These are phyloP conservation scores for Oropetium thomaeum DNA, from an alignment of 176 grass and related monocot genomes.

Conservation along the genomic window DNA sequence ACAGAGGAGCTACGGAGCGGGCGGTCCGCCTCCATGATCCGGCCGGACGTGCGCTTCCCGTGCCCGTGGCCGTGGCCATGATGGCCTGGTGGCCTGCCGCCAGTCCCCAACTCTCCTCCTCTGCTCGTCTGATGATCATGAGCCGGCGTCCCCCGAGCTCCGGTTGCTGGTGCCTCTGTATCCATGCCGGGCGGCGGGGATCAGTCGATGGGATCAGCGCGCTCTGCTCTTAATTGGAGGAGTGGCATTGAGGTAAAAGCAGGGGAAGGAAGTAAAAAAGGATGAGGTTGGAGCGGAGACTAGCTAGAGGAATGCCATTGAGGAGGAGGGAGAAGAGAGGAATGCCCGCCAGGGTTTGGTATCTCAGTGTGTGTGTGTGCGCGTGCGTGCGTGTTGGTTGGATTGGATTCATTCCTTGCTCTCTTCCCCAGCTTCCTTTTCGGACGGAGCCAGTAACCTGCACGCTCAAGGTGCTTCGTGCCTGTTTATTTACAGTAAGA, in stretches of 20 bases:
- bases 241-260: conserved; percentile 9
- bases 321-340: neutral
- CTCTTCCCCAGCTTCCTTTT: conserved; percentile 30
- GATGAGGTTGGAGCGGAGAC: neutral
- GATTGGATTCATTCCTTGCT: conserved; percentile 41
- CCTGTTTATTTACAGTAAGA: conserved; percentile 11
- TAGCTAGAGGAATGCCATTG: neutral
- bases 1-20: neutral
- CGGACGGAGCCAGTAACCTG: neutral
- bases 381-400: no score
- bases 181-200: neutral
- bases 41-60: neutral
- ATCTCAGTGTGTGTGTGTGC: no score
- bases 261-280: neutral
- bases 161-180: no score
- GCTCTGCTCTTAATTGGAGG: neutral
- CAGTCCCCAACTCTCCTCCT: neutral
- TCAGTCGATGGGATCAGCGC: neutral
- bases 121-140: neutral
- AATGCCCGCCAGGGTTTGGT: conserved; percentile 50
- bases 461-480: conserved; percentile 27
- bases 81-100: no score
- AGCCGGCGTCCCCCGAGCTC: no score
- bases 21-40: neutral
- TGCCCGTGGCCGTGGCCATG: neutral